Evolutionary conservation across 495 filamentous ascomycete genomes (phyloP).

Genomic region (Bombardia bombarda): DNA sequence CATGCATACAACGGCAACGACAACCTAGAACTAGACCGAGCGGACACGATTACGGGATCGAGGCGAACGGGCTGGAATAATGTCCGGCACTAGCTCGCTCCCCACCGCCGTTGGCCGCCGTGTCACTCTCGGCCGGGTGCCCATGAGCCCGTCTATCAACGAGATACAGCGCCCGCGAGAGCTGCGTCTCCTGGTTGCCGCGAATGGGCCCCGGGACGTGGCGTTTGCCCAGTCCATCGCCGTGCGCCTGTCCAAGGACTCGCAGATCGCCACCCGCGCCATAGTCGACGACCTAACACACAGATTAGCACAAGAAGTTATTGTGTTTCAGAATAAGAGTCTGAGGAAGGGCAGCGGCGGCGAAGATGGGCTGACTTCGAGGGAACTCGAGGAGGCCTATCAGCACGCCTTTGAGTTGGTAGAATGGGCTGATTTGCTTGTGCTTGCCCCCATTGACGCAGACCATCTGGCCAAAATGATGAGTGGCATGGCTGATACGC

Average conservation of each 20-base stretch:
- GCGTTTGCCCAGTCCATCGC: constrained; percentile 45
- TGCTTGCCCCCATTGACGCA: constrained; percentile 77
- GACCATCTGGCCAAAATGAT: constrained; percentile 78
- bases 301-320: constrained; percentile 43
- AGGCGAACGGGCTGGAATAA: not conserved
- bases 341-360: constrained; percentile 18
- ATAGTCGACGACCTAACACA: constrained; percentile 46
- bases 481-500: constrained; percentile 64
- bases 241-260: constrained; percentile 46
- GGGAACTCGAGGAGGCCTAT: constrained; percentile 36
- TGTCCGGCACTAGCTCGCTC: constrained; percentile 1
- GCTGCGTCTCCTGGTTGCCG: constrained; percentile 42
- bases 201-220: constrained; percentile 43
- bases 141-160: constrained; percentile 29
- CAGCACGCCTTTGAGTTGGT: constrained; percentile 61
- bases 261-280: constrained; percentile 45
- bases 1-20: no score
- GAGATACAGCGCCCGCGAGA: constrained; percentile 35
- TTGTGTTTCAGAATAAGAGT: constrained; percentile 38
- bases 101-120: not conserved
- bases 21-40: no score
- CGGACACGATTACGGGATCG: not conserved
- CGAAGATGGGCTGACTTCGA: constrained; percentile 18
- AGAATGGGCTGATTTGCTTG: constrained; percentile 80
- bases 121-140: constrained; percentile 4